phyloP scores from a whole-genome alignment of 1,139 yeast species.

The Kazachstania sp. region DNA sequence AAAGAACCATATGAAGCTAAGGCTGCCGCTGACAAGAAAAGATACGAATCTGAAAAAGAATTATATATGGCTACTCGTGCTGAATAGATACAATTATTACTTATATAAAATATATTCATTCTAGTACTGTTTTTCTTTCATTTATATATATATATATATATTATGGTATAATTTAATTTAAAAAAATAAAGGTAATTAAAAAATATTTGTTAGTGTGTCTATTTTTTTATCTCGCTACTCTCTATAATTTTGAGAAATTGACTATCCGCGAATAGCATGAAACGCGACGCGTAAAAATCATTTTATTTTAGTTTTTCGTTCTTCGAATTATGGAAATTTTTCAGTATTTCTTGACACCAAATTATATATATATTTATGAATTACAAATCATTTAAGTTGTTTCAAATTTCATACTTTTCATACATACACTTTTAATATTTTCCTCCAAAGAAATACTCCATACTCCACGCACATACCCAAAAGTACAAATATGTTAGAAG shows the following conservation, averaged over 20 bases:
- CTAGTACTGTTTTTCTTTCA: neutral
- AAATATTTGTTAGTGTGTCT: neutral
- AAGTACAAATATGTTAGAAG: slow-evolving; percentile 68
- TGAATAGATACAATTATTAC: slow-evolving; percentile 8
- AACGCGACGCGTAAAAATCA: neutral
- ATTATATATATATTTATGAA: neutral
- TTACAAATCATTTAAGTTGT: neutral
- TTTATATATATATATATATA: neutral
- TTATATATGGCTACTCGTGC: slow-evolving; percentile 51
- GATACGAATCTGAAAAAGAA: slow-evolving; percentile 94
- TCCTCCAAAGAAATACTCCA: too few relatives aligned
- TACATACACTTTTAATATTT: too few relatives aligned
- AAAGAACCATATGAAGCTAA: slow-evolving; percentile 84
- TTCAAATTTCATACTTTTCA: too few relatives aligned
- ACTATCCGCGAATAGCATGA: neutral
- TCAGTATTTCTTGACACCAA: neutral
- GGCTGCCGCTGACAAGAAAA: slow-evolving; percentile 93
- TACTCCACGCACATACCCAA: neutral
- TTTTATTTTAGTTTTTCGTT: neutral
- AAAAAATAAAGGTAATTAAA: too few relatives aligned
- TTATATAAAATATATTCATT: neutral
- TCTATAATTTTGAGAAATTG: too few relatives aligned
- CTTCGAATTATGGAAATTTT: neutral
- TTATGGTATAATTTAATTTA: too few relatives aligned
- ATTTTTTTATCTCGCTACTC: too few relatives aligned